Percentiles rank a stretch among this genome's conserved stretches.
Evolutionary conservation across 1,139 yeast species (phyloP).

Genomic region (Scheffersomyces illinoinensis): DNA sequence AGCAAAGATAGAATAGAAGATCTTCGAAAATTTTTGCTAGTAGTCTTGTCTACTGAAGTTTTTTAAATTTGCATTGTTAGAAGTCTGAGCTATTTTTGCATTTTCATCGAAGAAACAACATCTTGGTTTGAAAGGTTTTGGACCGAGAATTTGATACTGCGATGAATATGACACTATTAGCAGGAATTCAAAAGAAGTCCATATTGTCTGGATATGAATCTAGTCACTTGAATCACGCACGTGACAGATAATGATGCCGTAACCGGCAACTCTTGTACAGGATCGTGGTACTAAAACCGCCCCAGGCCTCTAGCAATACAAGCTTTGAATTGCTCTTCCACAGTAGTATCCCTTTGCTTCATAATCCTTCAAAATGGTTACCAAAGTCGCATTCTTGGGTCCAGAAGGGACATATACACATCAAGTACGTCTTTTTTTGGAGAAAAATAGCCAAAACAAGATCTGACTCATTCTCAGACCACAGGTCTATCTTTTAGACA

Average conservation of each 20-base stretch:
- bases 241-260: not conserved
- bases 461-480: not conserved
- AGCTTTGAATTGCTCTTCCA: not conserved
- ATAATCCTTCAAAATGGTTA: conserved; percentile 10
- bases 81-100: not conserved
- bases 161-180: not conserved
- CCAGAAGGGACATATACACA: conserved; percentile 92
- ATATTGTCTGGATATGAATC: not conserved
- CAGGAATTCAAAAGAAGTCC: not conserved
- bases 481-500: too few relatives aligned
- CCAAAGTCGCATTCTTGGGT: conserved; percentile 72
- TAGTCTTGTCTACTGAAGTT: not conserved
- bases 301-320: not conserved
- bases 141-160: conserved; percentile 1
- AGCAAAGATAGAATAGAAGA: not conserved
- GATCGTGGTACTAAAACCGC: not conserved
- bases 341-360: not conserved
- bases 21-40: not conserved
- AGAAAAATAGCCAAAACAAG: not conserved
- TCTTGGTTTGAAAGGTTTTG: conserved; percentile 9
- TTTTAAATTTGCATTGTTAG: not conserved
- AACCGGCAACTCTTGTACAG: not conserved
- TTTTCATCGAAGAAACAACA: not conserved
- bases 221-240: not conserved
- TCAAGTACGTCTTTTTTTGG: conserved; percentile 51